Percentiles rank a stretch among this genome's conserved stretches.
phyloP scores from a whole-genome alignment of 1,139 yeast species.

The Saccharomyces hybrid region DNA sequence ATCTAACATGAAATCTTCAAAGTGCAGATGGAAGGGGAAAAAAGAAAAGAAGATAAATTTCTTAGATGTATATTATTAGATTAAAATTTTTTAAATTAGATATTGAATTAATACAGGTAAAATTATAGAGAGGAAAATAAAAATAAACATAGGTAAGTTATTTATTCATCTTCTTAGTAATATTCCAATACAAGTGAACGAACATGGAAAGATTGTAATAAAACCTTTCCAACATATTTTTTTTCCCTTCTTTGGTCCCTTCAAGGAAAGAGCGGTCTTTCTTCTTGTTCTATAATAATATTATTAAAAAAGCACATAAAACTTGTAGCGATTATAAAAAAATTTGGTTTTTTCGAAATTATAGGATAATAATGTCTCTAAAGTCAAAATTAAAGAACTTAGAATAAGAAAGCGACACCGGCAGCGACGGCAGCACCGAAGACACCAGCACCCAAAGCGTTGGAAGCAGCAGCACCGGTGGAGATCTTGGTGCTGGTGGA shows the following conservation, averaged over 20 bases:
- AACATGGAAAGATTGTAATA: not conserved
- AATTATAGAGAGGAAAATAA: not conserved
- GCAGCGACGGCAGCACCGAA: constrained; percentile 72
- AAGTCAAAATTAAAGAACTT: constrained; percentile 26
- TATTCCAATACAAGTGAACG: constrained; percentile 1
- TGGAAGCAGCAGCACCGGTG: constrained; percentile 48
- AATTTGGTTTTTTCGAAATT: not conserved
- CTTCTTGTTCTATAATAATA: constrained; percentile 1
- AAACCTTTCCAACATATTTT: not conserved
- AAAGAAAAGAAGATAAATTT: not conserved
- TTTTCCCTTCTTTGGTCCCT: not conserved
- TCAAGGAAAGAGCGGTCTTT: constrained; percentile 1
- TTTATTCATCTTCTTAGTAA: not conserved
- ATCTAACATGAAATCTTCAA: not conserved
- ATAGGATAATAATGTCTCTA: not conserved
- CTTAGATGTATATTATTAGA: not conserved
- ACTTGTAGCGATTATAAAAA: not conserved
- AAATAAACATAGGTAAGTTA: not conserved
- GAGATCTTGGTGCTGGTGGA: constrained; percentile 33
- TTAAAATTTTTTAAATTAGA: not conserved
- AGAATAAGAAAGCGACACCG: constrained; percentile 61
- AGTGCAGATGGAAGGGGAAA: no score
- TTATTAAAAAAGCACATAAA: constrained; percentile 1
- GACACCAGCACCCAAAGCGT: constrained; percentile 52
- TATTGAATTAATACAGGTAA: not conserved